Evolutionary conservation across 2,329 filamentous ascomycete genomes (phyloP).

Genomic region (Epichloe scottii): DNA sequence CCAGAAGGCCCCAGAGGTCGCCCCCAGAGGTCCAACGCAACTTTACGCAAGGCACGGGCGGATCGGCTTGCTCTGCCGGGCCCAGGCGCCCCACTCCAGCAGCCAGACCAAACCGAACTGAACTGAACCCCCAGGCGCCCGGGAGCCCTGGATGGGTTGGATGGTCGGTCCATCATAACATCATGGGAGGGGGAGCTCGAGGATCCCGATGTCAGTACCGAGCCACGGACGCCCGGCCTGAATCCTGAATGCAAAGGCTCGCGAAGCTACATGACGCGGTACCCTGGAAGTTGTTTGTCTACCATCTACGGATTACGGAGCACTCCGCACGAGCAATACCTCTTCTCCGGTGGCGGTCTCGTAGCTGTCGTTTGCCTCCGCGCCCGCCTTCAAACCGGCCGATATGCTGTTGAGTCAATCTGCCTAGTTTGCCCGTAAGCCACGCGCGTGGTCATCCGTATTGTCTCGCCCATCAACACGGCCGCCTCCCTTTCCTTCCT

Average conservation of each 20-base stretch:
- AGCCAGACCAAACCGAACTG: too few relatives aligned
- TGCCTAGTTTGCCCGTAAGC: background rate
- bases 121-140: background rate
- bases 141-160: background rate
- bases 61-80: constrained; percentile 6
- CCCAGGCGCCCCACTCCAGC: background rate
- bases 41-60: constrained; percentile 7
- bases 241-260: too few relatives aligned
- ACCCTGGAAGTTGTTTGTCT: too few relatives aligned
- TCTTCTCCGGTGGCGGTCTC: too few relatives aligned
- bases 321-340: too few relatives aligned
- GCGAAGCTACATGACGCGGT: too few relatives aligned
- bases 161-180: too few relatives aligned
- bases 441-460: background rate
- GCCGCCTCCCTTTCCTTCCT: background rate
- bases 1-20: background rate
- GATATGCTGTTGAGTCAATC: background rate
- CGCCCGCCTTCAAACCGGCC: background rate
- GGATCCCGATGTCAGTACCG: too few relatives aligned
- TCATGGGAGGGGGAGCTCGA: too few relatives aligned
- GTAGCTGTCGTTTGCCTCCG: too few relatives aligned
- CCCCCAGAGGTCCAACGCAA: background rate
- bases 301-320: too few relatives aligned
- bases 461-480: background rate
- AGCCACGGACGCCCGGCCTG: too few relatives aligned